Evolutionary conservation across 2,329 filamentous ascomycete species (phyloP).

Genomic region (Aspergillus ruber): DNA sequence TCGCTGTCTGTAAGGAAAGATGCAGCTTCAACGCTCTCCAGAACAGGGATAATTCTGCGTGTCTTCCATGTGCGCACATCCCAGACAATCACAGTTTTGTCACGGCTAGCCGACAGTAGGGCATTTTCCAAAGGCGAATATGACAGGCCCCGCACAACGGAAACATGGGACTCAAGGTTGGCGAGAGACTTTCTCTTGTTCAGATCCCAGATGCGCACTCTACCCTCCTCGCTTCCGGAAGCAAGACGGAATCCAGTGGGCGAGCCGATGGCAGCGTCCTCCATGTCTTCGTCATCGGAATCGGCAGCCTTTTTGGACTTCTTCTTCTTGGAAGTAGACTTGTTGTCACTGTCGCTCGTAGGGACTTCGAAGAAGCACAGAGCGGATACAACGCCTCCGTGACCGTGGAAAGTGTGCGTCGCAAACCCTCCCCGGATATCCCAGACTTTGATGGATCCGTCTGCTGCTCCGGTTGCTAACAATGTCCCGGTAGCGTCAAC

Average conservation of each 20-base stretch:
- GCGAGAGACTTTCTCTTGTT: constrained; percentile 73
- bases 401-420: constrained; percentile 91
- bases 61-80: constrained; percentile 79
- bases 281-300: constrained; percentile 36
- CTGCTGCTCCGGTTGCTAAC: constrained; percentile 84
- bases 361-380: constrained; percentile 83
- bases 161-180: constrained; percentile 84
- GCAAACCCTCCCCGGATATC: constrained; percentile 84
- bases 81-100: constrained; percentile 94
- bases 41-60: constrained; percentile 70
- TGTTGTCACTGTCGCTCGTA: constrained; percentile 33
- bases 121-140: constrained; percentile 69
- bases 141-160: constrained; percentile 81
- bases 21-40: constrained; percentile 78
- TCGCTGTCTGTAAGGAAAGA: constrained; percentile 69
- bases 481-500: constrained; percentile 84
- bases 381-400: constrained; percentile 84
- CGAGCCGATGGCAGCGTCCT: constrained; percentile 37
- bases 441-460: constrained; percentile 94
- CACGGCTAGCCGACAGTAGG: constrained; percentile 77
- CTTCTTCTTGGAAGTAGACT: constrained; percentile 37
- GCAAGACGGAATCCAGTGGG: constrained; percentile 68
- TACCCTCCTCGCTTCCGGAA: constrained; percentile 89
- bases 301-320: constrained; percentile 34
- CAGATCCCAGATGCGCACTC: constrained; percentile 85